Evolutionary conservation across 768 basidiomycete genomes (phyloP).

Genomic region (Rhodosporidiobolus odoratus): DNA sequence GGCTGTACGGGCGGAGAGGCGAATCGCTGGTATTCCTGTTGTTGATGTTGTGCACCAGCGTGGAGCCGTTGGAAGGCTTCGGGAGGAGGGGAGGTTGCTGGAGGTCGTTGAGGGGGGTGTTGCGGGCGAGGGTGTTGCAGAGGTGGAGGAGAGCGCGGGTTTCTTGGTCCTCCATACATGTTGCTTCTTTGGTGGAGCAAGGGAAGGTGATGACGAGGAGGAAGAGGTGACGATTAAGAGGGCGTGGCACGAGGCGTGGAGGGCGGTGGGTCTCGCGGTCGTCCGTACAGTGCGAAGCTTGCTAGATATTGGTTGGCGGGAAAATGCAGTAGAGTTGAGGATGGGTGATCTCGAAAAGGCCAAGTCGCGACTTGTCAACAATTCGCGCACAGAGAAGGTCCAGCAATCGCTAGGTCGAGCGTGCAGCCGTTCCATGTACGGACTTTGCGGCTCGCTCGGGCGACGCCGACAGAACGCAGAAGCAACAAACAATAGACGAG

Average conservation of each 20-base stretch:
- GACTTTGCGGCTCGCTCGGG: too few species aligned
- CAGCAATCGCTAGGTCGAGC: too few species aligned
- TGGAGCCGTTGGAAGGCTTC: slow-evolving; percentile 52
- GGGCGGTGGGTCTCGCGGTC: too few species aligned
- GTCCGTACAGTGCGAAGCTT: too few species aligned
- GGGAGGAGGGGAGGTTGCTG: slow-evolving; percentile 64
- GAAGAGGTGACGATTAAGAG: neutral
- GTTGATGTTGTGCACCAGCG: slow-evolving; percentile 27
- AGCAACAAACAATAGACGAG: too few species aligned
- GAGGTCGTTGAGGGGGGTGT: slow-evolving; percentile 67
- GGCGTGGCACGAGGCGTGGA: neutral
- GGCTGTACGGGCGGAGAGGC: slow-evolving; percentile 35
- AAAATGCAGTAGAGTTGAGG: too few species aligned
- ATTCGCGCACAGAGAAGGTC: too few species aligned
- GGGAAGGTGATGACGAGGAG: neutral
- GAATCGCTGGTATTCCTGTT: slow-evolving; percentile 38
- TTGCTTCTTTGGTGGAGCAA: neutral
- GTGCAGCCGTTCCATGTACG: too few species aligned
- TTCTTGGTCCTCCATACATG: slow-evolving; percentile 21
- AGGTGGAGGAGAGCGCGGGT: slow-evolving; percentile 52
- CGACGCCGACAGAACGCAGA: too few species aligned
- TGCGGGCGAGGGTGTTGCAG: slow-evolving; percentile 83
- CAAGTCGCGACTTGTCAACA: neutral
- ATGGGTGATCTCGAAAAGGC: neutral
- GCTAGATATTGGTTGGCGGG: too few species aligned